These are phyloP conservation scores for Chrysanthemum lavandulifolium DNA, from an alignment of 129 eudicot genomes.

Conservation along the genomic window DNA sequence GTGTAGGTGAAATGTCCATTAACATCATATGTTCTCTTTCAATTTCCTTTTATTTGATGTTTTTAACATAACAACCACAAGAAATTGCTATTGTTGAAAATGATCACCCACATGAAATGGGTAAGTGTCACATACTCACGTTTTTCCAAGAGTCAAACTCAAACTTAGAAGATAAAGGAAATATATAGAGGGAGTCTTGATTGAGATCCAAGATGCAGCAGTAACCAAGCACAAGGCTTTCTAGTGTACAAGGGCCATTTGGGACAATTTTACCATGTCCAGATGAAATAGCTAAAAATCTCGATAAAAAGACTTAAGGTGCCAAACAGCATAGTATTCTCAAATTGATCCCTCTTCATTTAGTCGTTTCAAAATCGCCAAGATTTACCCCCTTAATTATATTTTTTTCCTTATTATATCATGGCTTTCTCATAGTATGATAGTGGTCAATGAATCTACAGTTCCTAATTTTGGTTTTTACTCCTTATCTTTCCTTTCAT, in stretches of 20 bases:
- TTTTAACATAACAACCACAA: no score
- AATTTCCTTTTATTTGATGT: no score
- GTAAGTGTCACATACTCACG: no score
- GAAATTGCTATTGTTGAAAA: no score
- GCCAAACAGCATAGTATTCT: conserved; percentile 2
- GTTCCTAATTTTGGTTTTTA: not conserved
- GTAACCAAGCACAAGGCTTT: no score
- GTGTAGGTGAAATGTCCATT: not conserved
- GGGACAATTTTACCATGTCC: not conserved
- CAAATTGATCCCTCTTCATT: not conserved
- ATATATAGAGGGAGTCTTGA: not conserved
- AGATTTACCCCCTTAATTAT: not conserved
- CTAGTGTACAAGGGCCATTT: not conserved
- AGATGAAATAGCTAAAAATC: not conserved
- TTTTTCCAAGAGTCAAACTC: not conserved
- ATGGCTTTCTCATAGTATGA: conserved; percentile 1
- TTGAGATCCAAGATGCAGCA: not conserved
- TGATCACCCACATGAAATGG: no score
- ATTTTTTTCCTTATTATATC: not conserved
- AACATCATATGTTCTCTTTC: no score
- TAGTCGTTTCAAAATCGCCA: not conserved
- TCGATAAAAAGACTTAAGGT: not conserved
- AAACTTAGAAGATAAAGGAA: not conserved
- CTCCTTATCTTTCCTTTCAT: not conserved
- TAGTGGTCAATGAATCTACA: not conserved